Conservation (phyloP, 2,329 filamentous ascomycete species). For the Dactylellina cionopaga region DNA sequence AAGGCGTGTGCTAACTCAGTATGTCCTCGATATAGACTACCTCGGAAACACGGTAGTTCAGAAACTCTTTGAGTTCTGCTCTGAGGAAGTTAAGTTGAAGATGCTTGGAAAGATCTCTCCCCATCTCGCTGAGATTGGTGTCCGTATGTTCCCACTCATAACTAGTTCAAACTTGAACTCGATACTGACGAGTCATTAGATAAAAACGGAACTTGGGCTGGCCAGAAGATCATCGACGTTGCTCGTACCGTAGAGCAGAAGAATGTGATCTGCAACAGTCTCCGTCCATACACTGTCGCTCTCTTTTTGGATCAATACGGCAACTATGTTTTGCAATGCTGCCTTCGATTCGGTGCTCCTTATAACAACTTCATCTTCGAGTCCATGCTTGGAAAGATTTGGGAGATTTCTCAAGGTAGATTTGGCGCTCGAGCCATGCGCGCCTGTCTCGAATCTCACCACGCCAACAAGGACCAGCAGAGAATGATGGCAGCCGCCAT, state of each 20-base stretch:
- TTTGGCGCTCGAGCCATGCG: constrained; percentile 97
- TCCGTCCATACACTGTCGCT: constrained; percentile 86
- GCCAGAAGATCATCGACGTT: constrained; percentile 98
- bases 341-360: constrained; percentile 86
- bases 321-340: constrained; percentile 97
- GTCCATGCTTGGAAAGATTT: constrained; percentile 91
- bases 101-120: constrained; percentile 90
- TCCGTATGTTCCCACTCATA: constrained; percentile 64
- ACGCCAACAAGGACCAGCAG: constrained; percentile 93
- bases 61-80: constrained; percentile 97
- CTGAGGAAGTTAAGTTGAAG: constrained; percentile 85
- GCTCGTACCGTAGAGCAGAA: constrained; percentile 86
- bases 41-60: constrained; percentile 99
- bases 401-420: constrained; percentile 90
- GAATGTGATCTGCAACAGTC: constrained; percentile 81
- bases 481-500: constrained; percentile 93
- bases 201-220: constrained; percentile 99
- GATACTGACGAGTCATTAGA: constrained; percentile 62
- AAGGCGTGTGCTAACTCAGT: neutral
- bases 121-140: constrained; percentile 93
- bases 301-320: constrained; percentile 97
- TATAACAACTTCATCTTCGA: constrained; percentile 98
- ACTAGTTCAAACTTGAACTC: neutral
- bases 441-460: constrained; percentile 94
- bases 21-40: constrained; percentile 71